These are phyloP conservation scores for Acer negundo DNA, from an alignment of 345 rosid genomes.

Conservation along the genomic window DNA sequence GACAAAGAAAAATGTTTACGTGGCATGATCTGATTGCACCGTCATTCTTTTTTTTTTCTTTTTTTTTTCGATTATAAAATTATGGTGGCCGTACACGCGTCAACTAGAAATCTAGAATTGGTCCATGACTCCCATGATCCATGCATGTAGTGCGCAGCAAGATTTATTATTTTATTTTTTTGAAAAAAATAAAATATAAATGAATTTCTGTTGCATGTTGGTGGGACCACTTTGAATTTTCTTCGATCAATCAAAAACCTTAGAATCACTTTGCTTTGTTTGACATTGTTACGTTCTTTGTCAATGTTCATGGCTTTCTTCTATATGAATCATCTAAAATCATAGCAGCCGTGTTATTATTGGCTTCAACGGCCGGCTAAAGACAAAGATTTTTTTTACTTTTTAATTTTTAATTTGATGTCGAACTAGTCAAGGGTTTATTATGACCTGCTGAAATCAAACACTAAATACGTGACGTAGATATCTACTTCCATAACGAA, in stretches of 20 bases:
- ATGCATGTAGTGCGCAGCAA: not conserved
- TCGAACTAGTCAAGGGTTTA: no score
- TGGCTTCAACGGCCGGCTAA: not conserved
- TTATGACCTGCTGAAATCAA: no score
- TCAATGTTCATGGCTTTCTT: not conserved
- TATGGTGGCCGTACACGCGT: constrained; percentile 3
- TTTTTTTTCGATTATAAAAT: not conserved
- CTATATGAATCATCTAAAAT: not conserved
- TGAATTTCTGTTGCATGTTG: not conserved
- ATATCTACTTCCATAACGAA: no score
- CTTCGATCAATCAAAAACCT: not conserved
- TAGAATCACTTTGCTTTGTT: not conserved
- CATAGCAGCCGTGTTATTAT: not conserved
- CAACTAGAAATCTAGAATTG: not conserved
- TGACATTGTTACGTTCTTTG: not conserved
- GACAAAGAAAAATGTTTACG: not conserved
- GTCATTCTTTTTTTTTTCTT: no score
- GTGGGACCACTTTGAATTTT: not conserved
- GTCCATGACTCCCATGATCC: not conserved
- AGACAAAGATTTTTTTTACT: no score
- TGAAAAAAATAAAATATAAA: no score
- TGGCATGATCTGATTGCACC: not conserved
- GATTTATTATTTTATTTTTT: not conserved
- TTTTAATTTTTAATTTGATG: no score
- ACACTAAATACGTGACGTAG: no score